Evolutionary conservation across 2,329 filamentous ascomycete genomes (phyloP).

Genomic region (Simplicillium aogashimaense): DNA sequence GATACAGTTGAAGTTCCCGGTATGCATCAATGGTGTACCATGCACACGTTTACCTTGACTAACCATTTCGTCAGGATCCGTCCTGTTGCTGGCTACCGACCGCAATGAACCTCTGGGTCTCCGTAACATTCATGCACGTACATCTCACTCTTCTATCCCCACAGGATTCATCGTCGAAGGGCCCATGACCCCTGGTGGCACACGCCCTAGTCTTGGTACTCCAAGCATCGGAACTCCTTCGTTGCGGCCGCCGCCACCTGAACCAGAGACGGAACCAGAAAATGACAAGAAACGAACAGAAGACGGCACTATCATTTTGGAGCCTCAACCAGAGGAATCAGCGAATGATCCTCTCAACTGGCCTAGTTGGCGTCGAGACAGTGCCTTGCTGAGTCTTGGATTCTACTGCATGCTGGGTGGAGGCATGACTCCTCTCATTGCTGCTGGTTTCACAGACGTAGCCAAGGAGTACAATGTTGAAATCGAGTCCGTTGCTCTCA

Average conservation of each 20-base stretch:
- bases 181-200: constrained; percentile 17
- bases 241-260: constrained; percentile 6
- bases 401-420: constrained; percentile 92
- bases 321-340: constrained; percentile 87
- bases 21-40: constrained; percentile 24
- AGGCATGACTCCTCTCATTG: constrained; percentile 82
- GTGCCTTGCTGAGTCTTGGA: constrained; percentile 70
- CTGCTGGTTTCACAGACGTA: constrained; percentile 80
- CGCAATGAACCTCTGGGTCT: constrained; percentile 51
- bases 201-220: constrained; percentile 7
- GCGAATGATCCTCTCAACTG: constrained; percentile 90
- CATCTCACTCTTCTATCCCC: constrained; percentile 47
- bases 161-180: constrained; percentile 29
- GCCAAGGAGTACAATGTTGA: constrained; percentile 54
- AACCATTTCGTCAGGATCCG: constrained; percentile 35
- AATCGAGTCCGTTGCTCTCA: constrained; percentile 68
- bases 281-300: constrained; percentile 62
- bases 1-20: constrained; percentile 81
- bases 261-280: constrained; percentile 10
- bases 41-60: neutral
- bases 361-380: constrained; percentile 71
- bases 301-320: constrained; percentile 76
- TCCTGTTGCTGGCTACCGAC: constrained; percentile 43
- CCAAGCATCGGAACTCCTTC: constrained; percentile 4
- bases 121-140: constrained; percentile 45